phyloP scores from a whole-genome alignment of 2,329 filamentous ascomycete species.

The Fusarium bulbicola region DNA sequence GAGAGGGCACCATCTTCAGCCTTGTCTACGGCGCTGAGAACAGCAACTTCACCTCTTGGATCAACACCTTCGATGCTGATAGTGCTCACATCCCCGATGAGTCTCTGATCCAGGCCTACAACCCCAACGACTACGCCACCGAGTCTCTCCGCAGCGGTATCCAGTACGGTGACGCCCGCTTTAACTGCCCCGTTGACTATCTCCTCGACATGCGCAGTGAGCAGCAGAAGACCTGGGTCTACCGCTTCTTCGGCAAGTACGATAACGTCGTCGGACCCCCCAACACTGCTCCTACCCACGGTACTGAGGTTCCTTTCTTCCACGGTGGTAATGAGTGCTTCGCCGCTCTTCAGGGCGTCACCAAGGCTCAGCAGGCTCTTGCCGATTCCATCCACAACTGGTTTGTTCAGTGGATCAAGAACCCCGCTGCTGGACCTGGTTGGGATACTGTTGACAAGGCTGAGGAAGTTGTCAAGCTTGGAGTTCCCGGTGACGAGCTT shows the following conservation, averaged over 20 bases:
- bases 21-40: constrained; percentile 47
- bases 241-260: constrained; percentile 55
- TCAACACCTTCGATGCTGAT: constrained; percentile 40
- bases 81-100: constrained; percentile 31
- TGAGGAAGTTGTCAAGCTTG: constrained; percentile 32
- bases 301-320: constrained; percentile 55
- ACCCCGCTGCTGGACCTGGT: constrained; percentile 52
- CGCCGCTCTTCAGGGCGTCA: constrained; percentile 45
- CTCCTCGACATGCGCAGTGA: constrained; percentile 51
- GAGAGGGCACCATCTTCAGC: constrained; percentile 50
- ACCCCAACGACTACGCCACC: constrained; percentile 45
- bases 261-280: constrained; percentile 49
- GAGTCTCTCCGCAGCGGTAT: constrained; percentile 53
- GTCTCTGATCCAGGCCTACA: constrained; percentile 27
- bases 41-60: constrained; percentile 41
- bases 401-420: constrained; percentile 57
- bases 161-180: constrained; percentile 57
- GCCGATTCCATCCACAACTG: constrained; percentile 54
- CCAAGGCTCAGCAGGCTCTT: constrained; percentile 50
- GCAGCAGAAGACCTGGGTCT: constrained; percentile 52
- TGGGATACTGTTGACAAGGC: constrained; percentile 47
- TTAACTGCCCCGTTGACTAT: constrained; percentile 54
- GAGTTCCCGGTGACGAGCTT: constrained; percentile 36
- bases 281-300: constrained; percentile 39
- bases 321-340: constrained; percentile 57